Evolutionary conservation across 805 yeast genomes (phyloP).

Genomic region (Maudiozyma serrabonitensis): DNA sequence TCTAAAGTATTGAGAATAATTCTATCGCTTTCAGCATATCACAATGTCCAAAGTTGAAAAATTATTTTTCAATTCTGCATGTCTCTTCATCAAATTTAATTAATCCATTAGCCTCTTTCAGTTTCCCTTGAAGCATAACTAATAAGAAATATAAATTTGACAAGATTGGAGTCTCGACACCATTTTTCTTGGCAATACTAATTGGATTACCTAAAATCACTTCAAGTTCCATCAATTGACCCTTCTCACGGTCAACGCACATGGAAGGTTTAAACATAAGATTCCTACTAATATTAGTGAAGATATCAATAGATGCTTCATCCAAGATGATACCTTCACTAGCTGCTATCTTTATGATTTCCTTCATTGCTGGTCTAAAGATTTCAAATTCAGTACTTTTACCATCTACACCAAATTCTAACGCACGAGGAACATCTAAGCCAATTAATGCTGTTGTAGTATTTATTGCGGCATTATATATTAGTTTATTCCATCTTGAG

Average conservation of each 20-base stretch:
- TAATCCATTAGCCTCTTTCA: constrained; percentile 48
- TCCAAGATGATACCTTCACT: constrained; percentile 50
- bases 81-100: constrained; percentile 18
- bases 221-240: constrained; percentile 60
- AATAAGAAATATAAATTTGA: constrained; percentile 48
- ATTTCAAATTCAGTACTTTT: constrained; percentile 24
- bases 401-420: constrained; percentile 33
- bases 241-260: constrained; percentile 54
- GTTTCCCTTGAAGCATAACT: constrained; percentile 48
- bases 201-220: constrained; percentile 62
- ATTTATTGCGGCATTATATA: constrained; percentile 58
- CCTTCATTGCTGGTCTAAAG: constrained; percentile 52
- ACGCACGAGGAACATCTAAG: constrained; percentile 45
- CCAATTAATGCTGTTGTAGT: constrained; percentile 50
- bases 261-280: constrained; percentile 55
- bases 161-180: constrained; percentile 50
- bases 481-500: constrained; percentile 53
- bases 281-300: constrained; percentile 45
- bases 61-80: constrained; percentile 1
- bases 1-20: too few relatives aligned
- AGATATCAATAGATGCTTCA: constrained; percentile 35
- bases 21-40: too few relatives aligned
- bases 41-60: neutral
- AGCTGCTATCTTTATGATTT: constrained; percentile 48
- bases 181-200: constrained; percentile 35